These are phyloP conservation scores for Chalaropsis thielavioides DNA, from an alignment of 2,329 filamentous ascomycete species.

Conservation along the genomic window DNA sequence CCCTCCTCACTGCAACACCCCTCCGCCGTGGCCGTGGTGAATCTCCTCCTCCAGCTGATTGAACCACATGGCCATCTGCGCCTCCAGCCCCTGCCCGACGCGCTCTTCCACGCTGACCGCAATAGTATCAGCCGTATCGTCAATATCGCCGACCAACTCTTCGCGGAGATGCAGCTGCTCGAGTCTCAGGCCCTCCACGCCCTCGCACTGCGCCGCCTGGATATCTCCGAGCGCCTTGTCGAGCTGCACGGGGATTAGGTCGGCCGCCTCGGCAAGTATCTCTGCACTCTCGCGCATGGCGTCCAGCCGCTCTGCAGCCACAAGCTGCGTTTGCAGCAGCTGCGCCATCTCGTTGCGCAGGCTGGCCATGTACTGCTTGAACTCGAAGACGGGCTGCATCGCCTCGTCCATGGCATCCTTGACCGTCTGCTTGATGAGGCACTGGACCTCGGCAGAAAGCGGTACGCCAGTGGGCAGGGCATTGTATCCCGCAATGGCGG, in stretches of 20 bases:
- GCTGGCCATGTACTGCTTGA: background rate
- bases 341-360: background rate
- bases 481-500: background rate
- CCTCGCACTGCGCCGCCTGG: slow-evolving; percentile 2
- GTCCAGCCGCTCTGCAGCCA: background rate
- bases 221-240: slow-evolving; percentile 1
- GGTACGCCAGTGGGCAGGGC: background rate
- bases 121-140: background rate
- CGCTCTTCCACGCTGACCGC: background rate
- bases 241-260: background rate
- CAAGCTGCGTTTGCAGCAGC: background rate
- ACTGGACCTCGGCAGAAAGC: background rate
- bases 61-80: background rate
- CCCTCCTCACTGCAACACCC: background rate
- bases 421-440: background rate
- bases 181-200: background rate
- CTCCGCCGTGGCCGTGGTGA: background rate
- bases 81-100: background rate
- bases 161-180: background rate
- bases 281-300: background rate
- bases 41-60: background rate
- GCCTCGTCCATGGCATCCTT: background rate
- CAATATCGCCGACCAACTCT: background rate
- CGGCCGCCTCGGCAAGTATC: background rate
- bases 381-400: slow-evolving; percentile 2